Evolutionary conservation across 148 eudicot species (phyloP).

Genomic region (Spergularia bocconei): DNA sequence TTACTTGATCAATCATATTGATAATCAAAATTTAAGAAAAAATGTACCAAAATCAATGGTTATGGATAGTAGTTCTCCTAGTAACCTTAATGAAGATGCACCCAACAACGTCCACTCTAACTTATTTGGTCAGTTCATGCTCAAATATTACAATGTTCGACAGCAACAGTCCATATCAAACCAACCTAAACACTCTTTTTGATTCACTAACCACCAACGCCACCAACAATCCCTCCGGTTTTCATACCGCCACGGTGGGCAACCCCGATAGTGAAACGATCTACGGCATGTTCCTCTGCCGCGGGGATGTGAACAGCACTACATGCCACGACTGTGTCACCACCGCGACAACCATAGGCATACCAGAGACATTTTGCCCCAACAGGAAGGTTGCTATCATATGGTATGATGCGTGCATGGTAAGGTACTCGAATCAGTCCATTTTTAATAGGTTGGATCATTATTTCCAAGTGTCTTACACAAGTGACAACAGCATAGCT

Average conservation of each 20-base stretch:
- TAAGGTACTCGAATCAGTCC: constrained; percentile 33
- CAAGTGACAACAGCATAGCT: background rate
- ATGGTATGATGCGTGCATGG: constrained; percentile 36
- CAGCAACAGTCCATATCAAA: constrained; percentile 27
- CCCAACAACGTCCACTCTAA: background rate
- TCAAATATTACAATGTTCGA: constrained; percentile 31
- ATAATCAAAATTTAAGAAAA: background rate
- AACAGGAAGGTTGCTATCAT: constrained; percentile 24
- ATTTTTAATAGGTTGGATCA: background rate
- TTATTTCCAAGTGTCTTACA: background rate
- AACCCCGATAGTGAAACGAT: constrained; percentile 6
- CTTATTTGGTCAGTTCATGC: background rate
- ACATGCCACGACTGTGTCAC: constrained; percentile 30
- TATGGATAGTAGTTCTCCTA: background rate
- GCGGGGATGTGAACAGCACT: constrained; percentile 20
- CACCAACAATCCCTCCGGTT: constrained; percentile 32
- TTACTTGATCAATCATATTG: no score
- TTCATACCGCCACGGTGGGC: constrained; percentile 29
- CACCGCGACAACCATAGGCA: constrained; percentile 13
- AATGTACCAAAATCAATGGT: background rate
- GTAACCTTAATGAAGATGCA: background rate
- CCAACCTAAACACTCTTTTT: constrained; percentile 44
- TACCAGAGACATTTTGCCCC: constrained; percentile 25
- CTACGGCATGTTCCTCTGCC: constrained; percentile 38
- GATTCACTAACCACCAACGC: constrained; percentile 36